Evolutionary conservation across 2,329 filamentous ascomycete genomes (phyloP).

Genomic region (Talaromyces rugulosus): DNA sequence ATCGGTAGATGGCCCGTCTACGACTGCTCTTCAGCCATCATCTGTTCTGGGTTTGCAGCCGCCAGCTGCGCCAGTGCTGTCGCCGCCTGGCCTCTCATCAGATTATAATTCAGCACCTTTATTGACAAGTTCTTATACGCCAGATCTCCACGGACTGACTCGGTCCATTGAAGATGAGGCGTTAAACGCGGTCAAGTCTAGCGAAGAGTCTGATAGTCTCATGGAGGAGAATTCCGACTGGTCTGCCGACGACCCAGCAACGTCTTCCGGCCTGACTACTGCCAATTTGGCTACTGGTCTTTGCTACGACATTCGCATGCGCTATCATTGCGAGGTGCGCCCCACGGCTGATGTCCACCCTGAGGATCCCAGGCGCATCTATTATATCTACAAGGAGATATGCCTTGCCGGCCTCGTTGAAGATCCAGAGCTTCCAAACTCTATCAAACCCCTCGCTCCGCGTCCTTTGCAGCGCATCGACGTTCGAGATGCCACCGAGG

Average conservation of each 20-base stretch:
- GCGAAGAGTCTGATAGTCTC: slow-evolving; percentile 27
- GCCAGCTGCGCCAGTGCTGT: background rate
- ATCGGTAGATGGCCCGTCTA: background rate
- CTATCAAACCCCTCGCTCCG: slow-evolving; percentile 45
- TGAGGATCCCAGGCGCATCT: slow-evolving; percentile 88
- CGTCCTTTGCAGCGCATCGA: slow-evolving; percentile 64
- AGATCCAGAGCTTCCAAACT: slow-evolving; percentile 42
- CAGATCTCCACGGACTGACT: slow-evolving; percentile 16
- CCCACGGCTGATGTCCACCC: slow-evolving; percentile 71
- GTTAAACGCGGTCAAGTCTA: slow-evolving; percentile 16
- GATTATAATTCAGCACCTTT: background rate
- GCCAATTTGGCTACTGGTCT: slow-evolving; percentile 65
- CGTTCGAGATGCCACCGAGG: slow-evolving; percentile 69
- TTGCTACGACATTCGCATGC: slow-evolving; percentile 94
- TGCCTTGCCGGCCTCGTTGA: slow-evolving; percentile 76
- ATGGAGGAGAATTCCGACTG: slow-evolving; percentile 39
- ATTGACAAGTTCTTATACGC: background rate
- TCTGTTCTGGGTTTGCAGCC: background rate
- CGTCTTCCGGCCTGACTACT: slow-evolving; percentile 40
- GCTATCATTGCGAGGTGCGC: slow-evolving; percentile 84
- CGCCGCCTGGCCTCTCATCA: background rate
- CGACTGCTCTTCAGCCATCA: background rate
- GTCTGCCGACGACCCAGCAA: slow-evolving; percentile 31
- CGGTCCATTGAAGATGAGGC: slow-evolving; percentile 25
- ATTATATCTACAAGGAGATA: slow-evolving; percentile 87